A percentile compares a stretch with the other conserved stretches of the same genome.
Conservation (phyloP, 495 filamentous ascomycete genomes). For the Penicillium taxi region DNA sequence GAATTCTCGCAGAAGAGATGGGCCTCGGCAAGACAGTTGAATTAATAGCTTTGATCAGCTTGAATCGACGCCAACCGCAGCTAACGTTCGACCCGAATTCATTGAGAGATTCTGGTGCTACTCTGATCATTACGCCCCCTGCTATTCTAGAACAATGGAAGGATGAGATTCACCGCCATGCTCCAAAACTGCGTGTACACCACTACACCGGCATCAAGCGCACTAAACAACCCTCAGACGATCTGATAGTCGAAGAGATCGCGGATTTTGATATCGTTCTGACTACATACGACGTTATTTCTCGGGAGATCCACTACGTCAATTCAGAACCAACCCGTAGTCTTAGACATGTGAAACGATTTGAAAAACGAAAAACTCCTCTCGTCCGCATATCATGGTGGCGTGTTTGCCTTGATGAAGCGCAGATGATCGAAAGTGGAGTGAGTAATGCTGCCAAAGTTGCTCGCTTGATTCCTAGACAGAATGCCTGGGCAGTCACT, state of each 20-base stretch:
- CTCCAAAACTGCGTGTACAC: slow-evolving; percentile 49
- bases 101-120: slow-evolving; percentile 45
- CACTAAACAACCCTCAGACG: slow-evolving; percentile 29
- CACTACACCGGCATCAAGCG: slow-evolving; percentile 44
- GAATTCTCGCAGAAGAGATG: slow-evolving; percentile 90
- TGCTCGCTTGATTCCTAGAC: slow-evolving; percentile 67
- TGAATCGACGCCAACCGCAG: slow-evolving; percentile 42
- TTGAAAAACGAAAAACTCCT: slow-evolving; percentile 62
- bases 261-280: slow-evolving; percentile 68
- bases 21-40: slow-evolving; percentile 93
- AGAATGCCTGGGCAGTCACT: slow-evolving; percentile 88
- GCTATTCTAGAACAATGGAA: slow-evolving; percentile 83
- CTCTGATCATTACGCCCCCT: slow-evolving; percentile 79
- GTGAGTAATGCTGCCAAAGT: slow-evolving; percentile 75
- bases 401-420: slow-evolving; percentile 89
- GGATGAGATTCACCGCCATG: slow-evolving; percentile 65
- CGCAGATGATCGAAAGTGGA: slow-evolving; percentile 89
- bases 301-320: slow-evolving; percentile 69
- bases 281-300: slow-evolving; percentile 75
- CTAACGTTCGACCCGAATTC: slow-evolving; percentile 20
- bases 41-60: slow-evolving; percentile 64
- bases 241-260: slow-evolving; percentile 41
- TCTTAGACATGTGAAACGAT: slow-evolving; percentile 58
- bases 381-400: slow-evolving; percentile 79
- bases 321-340: slow-evolving; percentile 53